phyloP scores from a whole-genome alignment of 140 eudicot genomes.

The Ambrosia hybrid region DNA sequence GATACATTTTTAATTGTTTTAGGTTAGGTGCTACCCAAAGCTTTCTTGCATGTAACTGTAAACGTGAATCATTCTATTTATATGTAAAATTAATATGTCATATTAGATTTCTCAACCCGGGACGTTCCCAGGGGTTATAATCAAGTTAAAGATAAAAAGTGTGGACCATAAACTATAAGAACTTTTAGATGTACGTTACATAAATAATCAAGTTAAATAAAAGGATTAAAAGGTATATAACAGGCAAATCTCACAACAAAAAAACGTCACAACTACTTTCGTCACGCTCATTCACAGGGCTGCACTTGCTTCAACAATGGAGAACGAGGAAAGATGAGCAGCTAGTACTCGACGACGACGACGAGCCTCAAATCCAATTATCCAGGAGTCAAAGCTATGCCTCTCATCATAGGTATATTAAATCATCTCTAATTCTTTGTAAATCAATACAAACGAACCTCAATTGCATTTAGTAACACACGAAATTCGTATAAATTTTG shows the following conservation, averaged over 20 bases:
- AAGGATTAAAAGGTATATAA: conserved; percentile 20
- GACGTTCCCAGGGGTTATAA: no score
- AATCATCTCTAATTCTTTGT: background rate
- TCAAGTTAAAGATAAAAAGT: no score
- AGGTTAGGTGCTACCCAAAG: no score
- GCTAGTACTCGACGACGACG: conserved; percentile 14
- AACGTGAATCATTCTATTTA: no score
- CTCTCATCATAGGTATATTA: conserved; percentile 53
- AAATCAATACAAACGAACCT: background rate
- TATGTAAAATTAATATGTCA: no score
- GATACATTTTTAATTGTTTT: no score
- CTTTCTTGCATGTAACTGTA: no score
- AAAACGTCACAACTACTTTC: conserved; percentile 17
- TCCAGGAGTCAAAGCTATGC: conserved; percentile 64
- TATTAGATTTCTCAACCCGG: no score
- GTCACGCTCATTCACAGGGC: conserved; percentile 2
- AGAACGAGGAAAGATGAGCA: conserved; percentile 29
- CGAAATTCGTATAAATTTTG: conserved; percentile 6
- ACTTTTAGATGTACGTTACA: background rate
- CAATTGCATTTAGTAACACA: background rate
- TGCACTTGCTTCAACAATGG: conserved; percentile 25
- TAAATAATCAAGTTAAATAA: background rate
- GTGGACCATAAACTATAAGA: no score
- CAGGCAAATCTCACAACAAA: conserved; percentile 10
- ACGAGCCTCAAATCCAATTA: conserved; percentile 48